Evolutionary conservation across 768 basidiomycete genomes (phyloP), one percentile per base, ranked within the genome.

Genomic region (Candolleomyces eurysporus): DNA sequence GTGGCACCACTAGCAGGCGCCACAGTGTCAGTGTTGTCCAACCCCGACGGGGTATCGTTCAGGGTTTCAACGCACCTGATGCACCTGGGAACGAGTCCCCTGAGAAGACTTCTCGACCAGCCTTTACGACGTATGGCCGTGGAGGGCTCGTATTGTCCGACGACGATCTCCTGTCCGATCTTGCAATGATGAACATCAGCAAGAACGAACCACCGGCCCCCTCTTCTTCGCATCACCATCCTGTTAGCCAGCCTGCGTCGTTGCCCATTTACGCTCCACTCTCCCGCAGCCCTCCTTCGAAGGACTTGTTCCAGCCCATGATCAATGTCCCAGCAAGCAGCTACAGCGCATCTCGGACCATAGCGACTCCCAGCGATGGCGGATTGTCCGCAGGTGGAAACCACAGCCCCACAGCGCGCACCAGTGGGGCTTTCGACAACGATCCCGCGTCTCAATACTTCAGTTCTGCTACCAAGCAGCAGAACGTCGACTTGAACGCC

Each of bases 21-120:
- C 92, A 94, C 64, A 92, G 90, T 61, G 91, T 94, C 65, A 90
- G 88, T 63, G 84, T 92, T 66, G 90, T 92, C 13, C 92, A 91
- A 69, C 89, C 90, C 0, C 79, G 88, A 5, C 75, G 88, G 52
- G 78, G 85, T 5, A 84, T 83, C 58, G 76, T 88, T 53, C 83
- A 89, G 14, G 90, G 89, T 3, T 91, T 91, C 73, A 86, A 82
- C 63, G 86, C 81, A 1, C 83, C 87, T 0, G 83, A 82, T 64
- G 86, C 81, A 1, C 83, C 87, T 0, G 83, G 80, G 0, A 71
- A 65, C 17, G 82, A 84, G 52, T 69, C 63, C 19, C 60, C 66
- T 13, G 76, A 79, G 4, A 79, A 76, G 43, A 63, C 71, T 7
- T 59, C 67, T 57, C 68, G 76, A 56, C 65, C 79, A 63, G 63